Evolutionary conservation across 2,329 filamentous ascomycete species (phyloP), one percentile per base, ranked within the genome.

Genomic region (Colletotrichum kahawae): DNA sequence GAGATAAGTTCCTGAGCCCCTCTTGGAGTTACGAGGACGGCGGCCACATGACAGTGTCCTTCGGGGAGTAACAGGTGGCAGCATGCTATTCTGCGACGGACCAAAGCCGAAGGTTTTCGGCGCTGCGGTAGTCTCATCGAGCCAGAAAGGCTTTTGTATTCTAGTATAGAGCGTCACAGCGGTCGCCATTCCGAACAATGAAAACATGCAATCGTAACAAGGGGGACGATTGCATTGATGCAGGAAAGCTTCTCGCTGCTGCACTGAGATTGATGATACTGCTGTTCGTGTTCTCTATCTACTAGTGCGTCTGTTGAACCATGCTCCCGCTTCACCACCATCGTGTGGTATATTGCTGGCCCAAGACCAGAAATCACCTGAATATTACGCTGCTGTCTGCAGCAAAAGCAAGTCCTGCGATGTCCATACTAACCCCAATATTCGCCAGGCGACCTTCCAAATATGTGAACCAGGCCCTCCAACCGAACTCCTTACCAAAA

Each of bases 401-500:
- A 51, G 43, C 43, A 51, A 51, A 33, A 57, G 48, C 48, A 56
- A 38, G 33, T 33, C 27, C 63, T 18, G 2, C 13, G 33, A 33
- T 24, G 43, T 51, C 27, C 63, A n/a, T 31, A 27, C 14, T 34
- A 27, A 21, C 33, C 29, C 64, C 31, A 62, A 14, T 36, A 21
- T 34, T 33, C 31, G 29, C 13, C 57, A n/a, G 36, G 8, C 57
- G 29, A 0, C 57, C 31, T 31, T 62, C 31, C 57, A 31, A 62
- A 34, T 8, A 16, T 31, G 18, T n/a, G 34, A 48, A 60, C 63
- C 5, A 24, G 29, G 31, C 4, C 6, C 9, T 54, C 56, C 54
- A 69, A 59, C 8, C 54, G 24, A n/a, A 31, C 34, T 27, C 14
- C 29, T 27, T 51, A 75, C 73, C 24, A 75, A 36, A 75, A 75